These are phyloP conservation scores for Kalaharituber pfeilii DNA, from an alignment of 2,329 filamentous ascomycete species.

Conservation along the genomic window DNA sequence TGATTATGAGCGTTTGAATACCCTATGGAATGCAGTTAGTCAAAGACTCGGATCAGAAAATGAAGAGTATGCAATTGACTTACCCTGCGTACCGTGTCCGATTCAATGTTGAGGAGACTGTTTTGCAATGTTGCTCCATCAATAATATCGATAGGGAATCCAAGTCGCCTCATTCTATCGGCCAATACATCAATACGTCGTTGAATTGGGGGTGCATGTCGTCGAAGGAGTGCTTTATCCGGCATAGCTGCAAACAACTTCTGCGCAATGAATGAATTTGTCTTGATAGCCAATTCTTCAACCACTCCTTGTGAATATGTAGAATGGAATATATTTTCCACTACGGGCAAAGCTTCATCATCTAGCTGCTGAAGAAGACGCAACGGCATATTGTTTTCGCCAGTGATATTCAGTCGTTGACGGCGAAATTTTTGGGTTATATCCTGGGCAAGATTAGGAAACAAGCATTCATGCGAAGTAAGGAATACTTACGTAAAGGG, in stretches of 20 bases:
- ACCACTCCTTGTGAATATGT: constrained; percentile 79
- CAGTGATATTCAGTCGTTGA: constrained; percentile 62
- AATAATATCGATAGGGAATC: constrained; percentile 72
- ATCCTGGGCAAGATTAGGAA: constrained; percentile 32
- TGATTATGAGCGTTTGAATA: constrained; percentile 89
- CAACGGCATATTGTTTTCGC: constrained; percentile 64
- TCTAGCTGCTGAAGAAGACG: constrained; percentile 85
- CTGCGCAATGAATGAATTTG: constrained; percentile 75
- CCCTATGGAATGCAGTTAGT: constrained; percentile 35
- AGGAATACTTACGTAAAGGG: constrained; percentile 45
- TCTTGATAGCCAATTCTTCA: constrained; percentile 87
- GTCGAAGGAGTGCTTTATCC: constrained; percentile 80
- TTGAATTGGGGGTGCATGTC: constrained; percentile 69
- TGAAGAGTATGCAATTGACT: constrained; percentile 16
- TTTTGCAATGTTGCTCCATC: constrained; percentile 86
- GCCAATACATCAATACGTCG: constrained; percentile 79
- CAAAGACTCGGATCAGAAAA: constrained; percentile 8
- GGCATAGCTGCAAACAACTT: constrained; percentile 62
- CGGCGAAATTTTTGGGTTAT: constrained; percentile 85
- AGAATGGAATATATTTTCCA: constrained; percentile 89
- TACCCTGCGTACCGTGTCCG: constrained; percentile 68
- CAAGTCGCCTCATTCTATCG: constrained; percentile 81
- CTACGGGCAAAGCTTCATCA: constrained; percentile 93
- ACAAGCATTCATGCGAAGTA: not conserved
- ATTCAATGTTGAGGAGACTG: constrained; percentile 84